Base-by-base conservation (phyloP, 306 rosid species). In the Prunus davidiana region DNA sequence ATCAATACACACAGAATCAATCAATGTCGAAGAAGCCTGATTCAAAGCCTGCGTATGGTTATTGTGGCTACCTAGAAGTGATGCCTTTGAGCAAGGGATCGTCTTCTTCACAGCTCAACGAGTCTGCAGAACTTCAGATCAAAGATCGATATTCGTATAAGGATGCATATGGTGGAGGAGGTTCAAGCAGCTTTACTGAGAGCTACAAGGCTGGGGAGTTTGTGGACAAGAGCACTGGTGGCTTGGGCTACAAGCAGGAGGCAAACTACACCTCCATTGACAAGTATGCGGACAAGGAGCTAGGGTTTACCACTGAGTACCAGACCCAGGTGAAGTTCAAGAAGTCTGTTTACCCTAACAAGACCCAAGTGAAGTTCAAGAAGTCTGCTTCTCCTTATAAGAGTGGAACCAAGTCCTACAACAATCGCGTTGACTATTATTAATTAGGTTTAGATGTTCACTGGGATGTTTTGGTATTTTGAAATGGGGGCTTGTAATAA, bases 271-370 rank as follows among this genome's bases (percentile, higher is more conserved):
- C 71, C 34, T 67, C 19, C 3, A 22, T 13, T 20, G 55, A 67
- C 34, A 67, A 67, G 20, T 45, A 67, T 24, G 20, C 14, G 72
- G 57, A 45, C 57, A 67, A 67, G 56, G 38, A 22, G 32, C 13
- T 4, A 1, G 55, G 34, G 34, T 67, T 20, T 51, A 67, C 72
- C 38, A 22, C 72, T 25, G 41, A 67, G 34, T 46, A 46, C 47
- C 38, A 67, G 18, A 67, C 55, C 55, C 72, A 46, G 27, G 56
- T 67, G 12, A 67, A 67, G 55, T 5, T 67, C 38, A 51, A 67
- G 56, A 45, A 67, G n/a, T 67, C 72, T 15, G 41, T 67, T 46
- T 46, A 67, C 55, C 72, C 72, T 1, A 67, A 67, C 72, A 67
- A 67, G 72, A 67, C 45, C n/a, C 46, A 67, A 6, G 56, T 67